Conservation (phyloP, 768 basidiomycete genomes). For the Mycena amicta region DNA sequence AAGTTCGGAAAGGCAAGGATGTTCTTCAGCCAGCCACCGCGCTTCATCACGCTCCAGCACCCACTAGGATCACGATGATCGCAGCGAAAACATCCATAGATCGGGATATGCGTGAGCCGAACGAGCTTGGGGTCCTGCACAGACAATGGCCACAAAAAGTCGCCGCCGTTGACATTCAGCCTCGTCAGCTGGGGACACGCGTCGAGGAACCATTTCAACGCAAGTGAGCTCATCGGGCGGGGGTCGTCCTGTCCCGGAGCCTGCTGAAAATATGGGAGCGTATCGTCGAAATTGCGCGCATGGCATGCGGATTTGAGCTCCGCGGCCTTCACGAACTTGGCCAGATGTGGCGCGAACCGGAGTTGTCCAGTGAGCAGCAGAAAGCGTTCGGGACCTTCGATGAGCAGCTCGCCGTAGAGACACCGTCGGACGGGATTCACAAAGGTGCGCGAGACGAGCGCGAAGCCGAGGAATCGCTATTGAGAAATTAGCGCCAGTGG, state of each 20-base stretch:
- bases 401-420: conserved; percentile 9
- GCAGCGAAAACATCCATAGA: conserved; percentile 8
- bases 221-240: conserved; percentile 9
- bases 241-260: conserved; percentile 1
- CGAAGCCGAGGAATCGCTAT: conserved; percentile 18
- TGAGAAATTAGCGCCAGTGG: background rate
- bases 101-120: conserved; percentile 9
- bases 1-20: conserved; percentile 19
- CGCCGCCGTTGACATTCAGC: conserved; percentile 7
- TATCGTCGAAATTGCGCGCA: conserved; percentile 8
- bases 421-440: conserved; percentile 19
- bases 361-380: conserved; percentile 19
- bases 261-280: background rate
- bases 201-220: conserved; percentile 18
- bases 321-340: conserved; percentile 18
- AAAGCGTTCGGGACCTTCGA: conserved; percentile 21
- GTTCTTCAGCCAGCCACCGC: conserved; percentile 16
- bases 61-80: background rate
- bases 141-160: conserved; percentile 11
- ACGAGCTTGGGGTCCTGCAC: conserved; percentile 3
- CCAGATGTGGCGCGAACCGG: conserved; percentile 23
- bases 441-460: conserved; percentile 18
- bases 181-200: conserved; percentile 15
- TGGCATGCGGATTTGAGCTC: conserved; percentile 9
- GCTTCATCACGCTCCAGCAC: background rate